These are phyloP conservation scores for Clavispora carvajalis DNA, from an alignment of 805 yeast species.

Conservation along the genomic window DNA sequence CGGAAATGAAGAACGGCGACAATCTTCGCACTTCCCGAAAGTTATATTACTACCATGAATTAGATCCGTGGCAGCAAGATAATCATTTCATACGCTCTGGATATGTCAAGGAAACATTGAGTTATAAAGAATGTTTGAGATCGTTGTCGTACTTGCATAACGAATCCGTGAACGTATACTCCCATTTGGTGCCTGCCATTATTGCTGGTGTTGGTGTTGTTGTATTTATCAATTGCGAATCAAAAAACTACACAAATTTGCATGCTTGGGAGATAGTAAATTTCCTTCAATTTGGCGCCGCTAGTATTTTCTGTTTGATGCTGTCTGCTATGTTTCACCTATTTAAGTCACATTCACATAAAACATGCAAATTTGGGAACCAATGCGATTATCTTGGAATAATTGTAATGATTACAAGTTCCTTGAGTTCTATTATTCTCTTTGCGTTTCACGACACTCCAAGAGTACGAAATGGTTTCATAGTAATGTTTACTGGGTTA, in stretches of 20 bases:
- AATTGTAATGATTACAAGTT: constrained; percentile 53
- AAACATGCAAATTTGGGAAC: constrained; percentile 53
- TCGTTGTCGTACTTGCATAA: constrained; percentile 58
- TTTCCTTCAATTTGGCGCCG: constrained; percentile 49
- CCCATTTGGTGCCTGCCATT: constrained; percentile 50
- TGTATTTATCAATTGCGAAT: constrained; percentile 24
- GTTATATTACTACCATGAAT: constrained; percentile 44
- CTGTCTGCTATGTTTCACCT: constrained; percentile 66
- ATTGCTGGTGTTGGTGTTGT: constrained; percentile 21
- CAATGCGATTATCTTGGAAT: constrained; percentile 75
- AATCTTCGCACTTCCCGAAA: not conserved
- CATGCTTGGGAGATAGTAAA: constrained; percentile 43
- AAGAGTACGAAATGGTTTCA: constrained; percentile 31
- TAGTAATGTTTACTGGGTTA: constrained; percentile 42
- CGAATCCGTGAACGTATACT: constrained; percentile 67
- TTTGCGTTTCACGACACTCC: constrained; percentile 44
- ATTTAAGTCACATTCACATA: constrained; percentile 59
- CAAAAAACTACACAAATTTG: constrained; percentile 19
- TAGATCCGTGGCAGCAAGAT: constrained; percentile 72
- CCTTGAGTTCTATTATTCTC: constrained; percentile 24
- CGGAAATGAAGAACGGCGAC: not conserved
- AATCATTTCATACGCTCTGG: constrained; percentile 63
- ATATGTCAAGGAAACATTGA: constrained; percentile 53
- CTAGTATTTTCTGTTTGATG: constrained; percentile 54
- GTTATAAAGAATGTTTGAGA: constrained; percentile 40